Evolutionary conservation across 1,284 basidiomycete species (phyloP).

Genomic region (Ganoderma sp.): DNA sequence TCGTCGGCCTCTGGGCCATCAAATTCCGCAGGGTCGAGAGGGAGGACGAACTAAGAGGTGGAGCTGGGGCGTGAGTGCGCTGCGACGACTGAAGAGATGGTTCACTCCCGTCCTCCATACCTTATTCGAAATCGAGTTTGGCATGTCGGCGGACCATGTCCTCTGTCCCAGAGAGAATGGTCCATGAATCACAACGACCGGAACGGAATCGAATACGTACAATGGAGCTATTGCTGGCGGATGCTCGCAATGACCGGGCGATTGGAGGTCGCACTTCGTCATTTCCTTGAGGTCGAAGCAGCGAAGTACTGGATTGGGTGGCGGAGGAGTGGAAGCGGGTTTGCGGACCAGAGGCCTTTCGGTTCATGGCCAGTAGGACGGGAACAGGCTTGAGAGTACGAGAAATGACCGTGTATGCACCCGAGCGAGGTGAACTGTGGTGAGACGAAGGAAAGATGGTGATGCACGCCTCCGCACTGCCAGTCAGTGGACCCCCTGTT

Average conservation of each 20-base stretch:
- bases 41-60: slow-evolving; percentile 64
- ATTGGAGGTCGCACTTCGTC: slow-evolving; percentile 13
- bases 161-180: slow-evolving; percentile 1
- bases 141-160: slow-evolving; percentile 26
- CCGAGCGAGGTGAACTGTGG: slow-evolving; percentile 6
- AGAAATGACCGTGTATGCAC: slow-evolving; percentile 13
- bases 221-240: slow-evolving; percentile 15
- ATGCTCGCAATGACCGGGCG: slow-evolving; percentile 8
- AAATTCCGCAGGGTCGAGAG: slow-evolving; percentile 73
- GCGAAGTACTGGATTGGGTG: slow-evolving; percentile 12
- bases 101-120: slow-evolving; percentile 31
- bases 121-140: slow-evolving; percentile 55
- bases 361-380: slow-evolving; percentile 16
- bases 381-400: background rate
- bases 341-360: slow-evolving; percentile 1
- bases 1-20: slow-evolving; percentile 71
- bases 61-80: background rate
- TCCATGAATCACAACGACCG: background rate
- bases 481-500: background rate
- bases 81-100: background rate
- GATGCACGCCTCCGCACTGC: background rate
- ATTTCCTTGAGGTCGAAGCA: slow-evolving; percentile 8
- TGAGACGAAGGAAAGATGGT: slow-evolving; percentile 13
- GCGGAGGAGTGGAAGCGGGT: slow-evolving; percentile 10
- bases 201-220: slow-evolving; percentile 4